A percentile compares a stretch with the other conserved stretches of the same genome.
Conservation (phyloP, 257 asterid species). For the Forsythia viridissima region DNA sequence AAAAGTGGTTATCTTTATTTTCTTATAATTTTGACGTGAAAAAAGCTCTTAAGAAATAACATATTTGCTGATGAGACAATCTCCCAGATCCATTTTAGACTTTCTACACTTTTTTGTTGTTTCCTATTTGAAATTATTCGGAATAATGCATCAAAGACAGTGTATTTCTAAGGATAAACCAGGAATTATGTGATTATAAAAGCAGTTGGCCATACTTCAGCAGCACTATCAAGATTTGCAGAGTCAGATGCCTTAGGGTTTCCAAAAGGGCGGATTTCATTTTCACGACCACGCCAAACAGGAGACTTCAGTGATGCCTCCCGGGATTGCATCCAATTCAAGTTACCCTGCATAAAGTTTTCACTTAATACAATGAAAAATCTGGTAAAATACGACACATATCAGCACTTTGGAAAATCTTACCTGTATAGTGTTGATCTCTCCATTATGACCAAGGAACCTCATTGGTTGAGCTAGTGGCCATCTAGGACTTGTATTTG, state of each 20-base stretch:
- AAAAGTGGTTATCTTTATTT: constrained; percentile 3
- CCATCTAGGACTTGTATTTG: constrained; percentile 98
- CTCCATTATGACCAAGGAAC: constrained; percentile 99
- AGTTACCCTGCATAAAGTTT: constrained; percentile 68
- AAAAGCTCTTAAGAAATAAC: background rate
- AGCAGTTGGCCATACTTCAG: constrained; percentile 66
- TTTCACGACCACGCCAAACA: constrained; percentile 98
- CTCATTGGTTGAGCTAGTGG: constrained; percentile 99
- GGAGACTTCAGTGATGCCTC: constrained; percentile 91
- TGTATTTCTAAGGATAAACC: constrained; percentile 13
- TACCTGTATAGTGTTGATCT: constrained; percentile 99
- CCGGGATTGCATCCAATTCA: constrained; percentile 99
- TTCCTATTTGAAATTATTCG: background rate
- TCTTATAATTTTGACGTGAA: constrained; percentile 3
- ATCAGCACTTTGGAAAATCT: constrained; percentile 11
- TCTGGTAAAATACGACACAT: constrained; percentile 9
- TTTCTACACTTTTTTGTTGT: background rate
- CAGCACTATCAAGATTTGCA: constrained; percentile 96
- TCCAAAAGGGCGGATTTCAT: constrained; percentile 94
- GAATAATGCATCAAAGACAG: background rate
- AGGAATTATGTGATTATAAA: constrained; percentile 8
- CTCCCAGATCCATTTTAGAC: background rate
- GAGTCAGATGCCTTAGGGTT: constrained; percentile 97
- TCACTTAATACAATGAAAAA: constrained; percentile 28
- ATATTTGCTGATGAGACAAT: background rate